Evolutionary conservation across 2,329 filamentous ascomycete species (phyloP).

Genomic region (Furcasterigmium furcatum): DNA sequence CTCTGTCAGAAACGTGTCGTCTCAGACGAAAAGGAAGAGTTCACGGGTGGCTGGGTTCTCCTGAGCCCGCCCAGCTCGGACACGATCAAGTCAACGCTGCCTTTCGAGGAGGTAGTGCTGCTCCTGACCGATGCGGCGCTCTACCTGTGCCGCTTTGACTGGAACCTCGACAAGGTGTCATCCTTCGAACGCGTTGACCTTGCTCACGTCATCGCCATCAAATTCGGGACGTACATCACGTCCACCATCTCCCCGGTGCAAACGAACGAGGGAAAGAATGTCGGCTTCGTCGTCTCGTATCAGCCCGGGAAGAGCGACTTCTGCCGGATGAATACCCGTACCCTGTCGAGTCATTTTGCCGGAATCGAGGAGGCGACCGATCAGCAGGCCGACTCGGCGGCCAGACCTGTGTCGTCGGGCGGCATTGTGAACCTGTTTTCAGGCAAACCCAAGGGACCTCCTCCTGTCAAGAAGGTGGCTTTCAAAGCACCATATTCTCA

Average conservation of each 20-base stretch:
- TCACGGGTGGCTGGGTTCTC: constrained; percentile 87
- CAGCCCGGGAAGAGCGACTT: constrained; percentile 68
- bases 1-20: constrained; percentile 84
- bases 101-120: constrained; percentile 86
- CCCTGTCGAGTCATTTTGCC: constrained; percentile 55
- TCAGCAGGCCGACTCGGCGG: not conserved
- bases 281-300: constrained; percentile 81
- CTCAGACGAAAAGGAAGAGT: constrained; percentile 76
- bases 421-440: constrained; percentile 40
- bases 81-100: constrained; percentile 59
- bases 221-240: constrained; percentile 85
- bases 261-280: constrained; percentile 73
- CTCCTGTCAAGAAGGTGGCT: constrained; percentile 39
- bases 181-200: constrained; percentile 86
- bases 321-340: constrained; percentile 80
- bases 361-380: constrained; percentile 4
- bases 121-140: constrained; percentile 81
- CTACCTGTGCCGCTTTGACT: constrained; percentile 90
- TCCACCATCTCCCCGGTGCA: constrained; percentile 78
- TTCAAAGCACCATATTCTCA: constrained; percentile 54
- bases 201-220: constrained; percentile 67
- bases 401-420: constrained; percentile 10
- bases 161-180: constrained; percentile 90
- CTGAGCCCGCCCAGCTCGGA: constrained; percentile 72
- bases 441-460: constrained; percentile 25